Conservation (phyloP, 176 grass and related monocot genomes). For the Carex pumila region DNA sequence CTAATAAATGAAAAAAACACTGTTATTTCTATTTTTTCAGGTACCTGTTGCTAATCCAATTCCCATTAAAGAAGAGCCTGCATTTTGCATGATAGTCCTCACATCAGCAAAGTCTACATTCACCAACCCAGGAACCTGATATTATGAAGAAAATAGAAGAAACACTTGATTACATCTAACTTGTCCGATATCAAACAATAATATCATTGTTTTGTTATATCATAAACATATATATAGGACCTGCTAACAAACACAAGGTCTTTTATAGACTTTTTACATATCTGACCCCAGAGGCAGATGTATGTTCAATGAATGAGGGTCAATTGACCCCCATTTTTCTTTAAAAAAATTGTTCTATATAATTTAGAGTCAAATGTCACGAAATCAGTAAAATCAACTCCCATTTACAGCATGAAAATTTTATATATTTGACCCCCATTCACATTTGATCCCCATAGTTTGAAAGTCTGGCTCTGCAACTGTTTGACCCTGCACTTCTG, state of each 20-base stretch:
- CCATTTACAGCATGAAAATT: too few relatives aligned
- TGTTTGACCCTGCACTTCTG: not conserved
- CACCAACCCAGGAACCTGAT: slow-evolving; percentile 85
- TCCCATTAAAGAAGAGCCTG: slow-evolving; percentile 99
- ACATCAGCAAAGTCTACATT: slow-evolving; percentile 99
- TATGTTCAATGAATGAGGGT: too few relatives aligned
- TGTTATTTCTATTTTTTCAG: not conserved
- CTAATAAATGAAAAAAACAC: not conserved
- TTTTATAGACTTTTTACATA: too few relatives aligned
- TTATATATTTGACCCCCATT: too few relatives aligned
- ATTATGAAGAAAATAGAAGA: slow-evolving; percentile 9
- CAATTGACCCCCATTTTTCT: too few relatives aligned
- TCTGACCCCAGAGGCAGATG: not conserved
- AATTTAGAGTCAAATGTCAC: too few relatives aligned
- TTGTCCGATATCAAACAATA: too few relatives aligned
- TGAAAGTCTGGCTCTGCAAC: too few relatives aligned
- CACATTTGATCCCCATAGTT: too few relatives aligned
- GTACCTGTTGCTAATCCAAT: slow-evolving; percentile 96
- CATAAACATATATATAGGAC: not conserved
- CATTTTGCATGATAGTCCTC: slow-evolving; percentile 87
- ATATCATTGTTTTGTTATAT: not conserved
- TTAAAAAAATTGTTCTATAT: too few relatives aligned
- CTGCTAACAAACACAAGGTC: not conserved
- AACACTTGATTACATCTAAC: not conserved
- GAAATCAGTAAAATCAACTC: too few relatives aligned